These are phyloP conservation scores for Rubia tinctorum DNA, from an alignment of 305 asterid genomes.

Conservation along the genomic window DNA sequence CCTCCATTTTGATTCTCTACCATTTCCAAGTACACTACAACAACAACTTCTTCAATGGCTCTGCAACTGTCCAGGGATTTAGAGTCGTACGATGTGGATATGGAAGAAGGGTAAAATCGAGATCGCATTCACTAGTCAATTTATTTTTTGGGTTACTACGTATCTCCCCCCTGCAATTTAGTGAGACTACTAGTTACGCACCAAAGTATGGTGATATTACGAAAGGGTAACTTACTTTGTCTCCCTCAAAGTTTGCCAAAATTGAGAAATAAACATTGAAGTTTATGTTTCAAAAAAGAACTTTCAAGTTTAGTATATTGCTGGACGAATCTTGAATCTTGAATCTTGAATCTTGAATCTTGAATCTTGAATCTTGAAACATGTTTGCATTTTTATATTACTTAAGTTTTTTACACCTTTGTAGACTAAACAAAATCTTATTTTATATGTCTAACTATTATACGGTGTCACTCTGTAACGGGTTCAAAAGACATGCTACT, in stretches of 20 bases:
- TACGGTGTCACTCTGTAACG: no score
- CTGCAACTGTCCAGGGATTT: slow-evolving; percentile 19
- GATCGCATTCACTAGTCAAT: not conserved
- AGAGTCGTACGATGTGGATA: not conserved
- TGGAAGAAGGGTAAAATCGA: not conserved
- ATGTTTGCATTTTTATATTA: no score
- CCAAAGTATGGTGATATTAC: not conserved
- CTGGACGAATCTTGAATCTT: no score
- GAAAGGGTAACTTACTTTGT: not conserved
- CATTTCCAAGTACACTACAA: slow-evolving; percentile 39
- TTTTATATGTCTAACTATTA: no score
- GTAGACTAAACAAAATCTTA: no score
- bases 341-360: no score
- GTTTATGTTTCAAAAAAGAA: no score
- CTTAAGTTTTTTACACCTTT: no score
- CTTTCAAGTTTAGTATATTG: no score
- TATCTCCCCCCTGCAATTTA: not conserved
- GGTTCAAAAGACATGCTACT: no score
- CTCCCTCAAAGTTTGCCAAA: not conserved
- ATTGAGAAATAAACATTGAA: no score
- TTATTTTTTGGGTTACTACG: not conserved
- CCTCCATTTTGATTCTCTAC: slow-evolving; percentile 85
- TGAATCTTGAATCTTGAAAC: no score
- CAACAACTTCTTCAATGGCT: not conserved
- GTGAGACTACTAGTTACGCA: not conserved